Evolutionary conservation across 2,329 filamentous ascomycete species (phyloP), one percentile per base, ranked within the genome.

Genomic region (Achaetomium macrosporum): DNA sequence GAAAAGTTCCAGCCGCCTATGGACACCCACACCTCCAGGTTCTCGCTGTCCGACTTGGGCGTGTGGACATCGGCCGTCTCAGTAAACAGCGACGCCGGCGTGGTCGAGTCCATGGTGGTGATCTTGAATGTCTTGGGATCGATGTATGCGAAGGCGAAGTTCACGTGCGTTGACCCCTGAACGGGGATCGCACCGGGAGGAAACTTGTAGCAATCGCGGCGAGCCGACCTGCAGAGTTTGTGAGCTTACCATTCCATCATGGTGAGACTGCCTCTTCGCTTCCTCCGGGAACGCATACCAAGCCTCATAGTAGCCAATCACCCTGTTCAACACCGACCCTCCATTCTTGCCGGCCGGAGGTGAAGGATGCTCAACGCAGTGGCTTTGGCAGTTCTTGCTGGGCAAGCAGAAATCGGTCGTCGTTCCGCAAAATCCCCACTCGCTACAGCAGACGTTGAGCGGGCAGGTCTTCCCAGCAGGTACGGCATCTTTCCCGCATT

Each of bases 1-100:
- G 63, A 69, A 54, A 73, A 71, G 1, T 65, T 61, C 66, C 69
- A 74, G 0, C 73, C 73, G 9, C 72, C 72, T 3, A 76, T 50
- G 2, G 68, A 64, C n/a, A 76, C 64, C 57, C 63, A 68, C 0
- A 67, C 65, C 52, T 73, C 58, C 0, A 75, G 58, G 8, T 49
- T 54, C 0, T 61, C 54, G 36, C 61, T 40, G n/a, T 15, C 30
- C 2, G 29, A 8, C 10, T 62, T 56, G 4, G 65, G 65, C 13
- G 29, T 9, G 13, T 16, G 10, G 11, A 17, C 3, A 13, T 43
- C n/a, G 25, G 25, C n/a, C n/a, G n/a, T n/a, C n/a, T n/a, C n/a
- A n/a, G n/a, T n/a, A n/a, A n/a, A 16, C n/a, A 43, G 29, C 10
- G 11, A 5, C 17, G 11, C 5, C 10, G 19, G n/a, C 5, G 15